Evolutionary conservation across 1,139 yeast species (phyloP).

Genomic region (Hemisphaericaspora subhashii): DNA sequence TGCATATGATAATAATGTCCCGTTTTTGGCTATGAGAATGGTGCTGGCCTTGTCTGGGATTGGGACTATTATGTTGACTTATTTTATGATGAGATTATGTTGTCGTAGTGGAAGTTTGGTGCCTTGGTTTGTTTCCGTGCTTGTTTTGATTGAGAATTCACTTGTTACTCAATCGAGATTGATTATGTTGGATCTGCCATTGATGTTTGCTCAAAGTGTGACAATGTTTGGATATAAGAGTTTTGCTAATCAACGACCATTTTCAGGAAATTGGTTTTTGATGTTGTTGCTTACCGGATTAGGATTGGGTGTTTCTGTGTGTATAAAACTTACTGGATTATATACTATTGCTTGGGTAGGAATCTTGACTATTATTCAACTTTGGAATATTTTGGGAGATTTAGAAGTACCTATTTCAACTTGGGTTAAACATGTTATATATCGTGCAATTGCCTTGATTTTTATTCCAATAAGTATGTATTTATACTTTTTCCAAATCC

Average conservation of each 20-base stretch:
- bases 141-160: slow-evolving; percentile 56
- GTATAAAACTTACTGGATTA: slow-evolving; percentile 57
- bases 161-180: slow-evolving; percentile 50
- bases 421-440: slow-evolving; percentile 31
- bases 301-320: slow-evolving; percentile 50
- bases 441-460: slow-evolving; percentile 36
- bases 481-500: slow-evolving; percentile 47
- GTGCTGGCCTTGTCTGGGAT: slow-evolving; percentile 44
- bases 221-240: slow-evolving; percentile 46
- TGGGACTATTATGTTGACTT: slow-evolving; percentile 45
- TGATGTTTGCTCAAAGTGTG: slow-evolving; percentile 46
- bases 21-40: slow-evolving; percentile 36
- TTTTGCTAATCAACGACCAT: slow-evolving; percentile 34
- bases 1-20: slow-evolving; percentile 29
- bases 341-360: slow-evolving; percentile 55
- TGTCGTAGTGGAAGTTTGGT: slow-evolving; percentile 44
- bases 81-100: slow-evolving; percentile 46
- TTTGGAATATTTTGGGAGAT: slow-evolving; percentile 65
- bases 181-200: slow-evolving; percentile 52
- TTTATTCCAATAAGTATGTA: slow-evolving; percentile 54
- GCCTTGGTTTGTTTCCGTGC: slow-evolving; percentile 43
- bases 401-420: slow-evolving; percentile 32
- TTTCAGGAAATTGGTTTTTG: slow-evolving; percentile 46
- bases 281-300: slow-evolving; percentile 46
- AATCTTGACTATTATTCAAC: slow-evolving; percentile 36